These are phyloP conservation scores for Dipteronia sinensis DNA, from an alignment of 345 rosid species.

Conservation along the genomic window DNA sequence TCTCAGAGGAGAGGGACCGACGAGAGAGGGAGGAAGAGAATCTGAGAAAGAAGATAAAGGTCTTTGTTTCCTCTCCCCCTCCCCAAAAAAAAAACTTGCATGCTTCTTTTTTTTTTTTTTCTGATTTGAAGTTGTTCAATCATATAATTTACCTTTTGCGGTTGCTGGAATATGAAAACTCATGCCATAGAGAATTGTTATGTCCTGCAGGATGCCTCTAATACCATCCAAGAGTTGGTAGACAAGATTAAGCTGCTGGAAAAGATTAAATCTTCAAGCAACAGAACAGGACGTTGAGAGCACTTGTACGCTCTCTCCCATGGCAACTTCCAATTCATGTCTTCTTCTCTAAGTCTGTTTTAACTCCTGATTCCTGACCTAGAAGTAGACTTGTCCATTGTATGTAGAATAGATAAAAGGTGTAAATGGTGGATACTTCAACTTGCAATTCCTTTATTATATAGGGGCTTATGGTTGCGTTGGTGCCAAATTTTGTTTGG, in stretches of 20 bases:
- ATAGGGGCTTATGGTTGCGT: not conserved
- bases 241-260: constrained; percentile 67
- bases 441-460: no score
- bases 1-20: constrained; percentile 77
- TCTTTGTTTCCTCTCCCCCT: constrained; percentile 16
- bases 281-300: constrained; percentile 18
- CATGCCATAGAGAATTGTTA: not conserved
- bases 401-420: not conserved
- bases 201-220: constrained; percentile 65
- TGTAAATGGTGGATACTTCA: not conserved
- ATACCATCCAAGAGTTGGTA: constrained; percentile 59
- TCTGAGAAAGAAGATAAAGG: constrained; percentile 74
- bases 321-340: not conserved
- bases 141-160: not conserved
- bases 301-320: not conserved
- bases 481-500: constrained; percentile 7
- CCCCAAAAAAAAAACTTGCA: not conserved
- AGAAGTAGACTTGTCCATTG: not conserved
- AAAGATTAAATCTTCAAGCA: constrained; percentile 40
- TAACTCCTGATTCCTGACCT: not conserved
- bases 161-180: not conserved
- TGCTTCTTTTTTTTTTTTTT: not conserved
- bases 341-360: not conserved
- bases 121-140: not conserved
- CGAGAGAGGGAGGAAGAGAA: constrained; percentile 69